phyloP scores from a whole-genome alignment of 1,284 basidiomycete genomes.

The Entoloma clypeatum region DNA sequence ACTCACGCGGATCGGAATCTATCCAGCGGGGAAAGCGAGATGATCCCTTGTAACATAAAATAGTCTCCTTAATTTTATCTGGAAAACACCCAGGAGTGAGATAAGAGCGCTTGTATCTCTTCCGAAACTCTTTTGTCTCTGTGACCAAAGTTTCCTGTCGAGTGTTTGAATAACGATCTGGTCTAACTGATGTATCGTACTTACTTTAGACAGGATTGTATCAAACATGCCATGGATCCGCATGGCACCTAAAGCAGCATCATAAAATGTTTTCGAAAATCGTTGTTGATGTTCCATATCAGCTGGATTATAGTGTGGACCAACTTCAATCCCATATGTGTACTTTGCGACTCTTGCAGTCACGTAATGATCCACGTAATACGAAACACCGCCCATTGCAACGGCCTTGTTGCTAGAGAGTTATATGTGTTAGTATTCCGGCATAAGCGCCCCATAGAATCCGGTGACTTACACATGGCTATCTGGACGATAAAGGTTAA shows the following conservation, averaged over 20 bases:
- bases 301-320: constrained; percentile 7
- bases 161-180: constrained; percentile 15
- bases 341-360: constrained; percentile 34
- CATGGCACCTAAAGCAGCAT: constrained; percentile 6
- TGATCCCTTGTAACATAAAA: constrained; percentile 41
- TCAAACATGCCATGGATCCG: constrained; percentile 10
- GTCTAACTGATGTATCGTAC: background rate
- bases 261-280: constrained; percentile 8
- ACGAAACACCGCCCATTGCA: constrained; percentile 44
- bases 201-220: constrained; percentile 23
- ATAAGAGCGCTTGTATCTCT: constrained; percentile 33
- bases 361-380: constrained; percentile 39
- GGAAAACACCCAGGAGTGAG: constrained; percentile 20
- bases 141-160: constrained; percentile 36
- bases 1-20: constrained; percentile 35
- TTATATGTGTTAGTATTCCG: background rate
- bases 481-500: constrained; percentile 22
- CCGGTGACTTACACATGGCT: constrained; percentile 22
- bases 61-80: constrained; percentile 18
- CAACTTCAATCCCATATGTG: constrained; percentile 35
- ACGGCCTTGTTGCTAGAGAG: constrained; percentile 43
- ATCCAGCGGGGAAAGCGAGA: constrained; percentile 40
- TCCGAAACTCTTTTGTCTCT: constrained; percentile 35
- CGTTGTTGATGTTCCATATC: constrained; percentile 10
- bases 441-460: background rate